A percentile compares a stretch with the other conserved stretches of the same genome.
Evolutionary conservation across 345 rosid species (phyloP).

Genomic region (Lagerstroemia speciosa): DNA sequence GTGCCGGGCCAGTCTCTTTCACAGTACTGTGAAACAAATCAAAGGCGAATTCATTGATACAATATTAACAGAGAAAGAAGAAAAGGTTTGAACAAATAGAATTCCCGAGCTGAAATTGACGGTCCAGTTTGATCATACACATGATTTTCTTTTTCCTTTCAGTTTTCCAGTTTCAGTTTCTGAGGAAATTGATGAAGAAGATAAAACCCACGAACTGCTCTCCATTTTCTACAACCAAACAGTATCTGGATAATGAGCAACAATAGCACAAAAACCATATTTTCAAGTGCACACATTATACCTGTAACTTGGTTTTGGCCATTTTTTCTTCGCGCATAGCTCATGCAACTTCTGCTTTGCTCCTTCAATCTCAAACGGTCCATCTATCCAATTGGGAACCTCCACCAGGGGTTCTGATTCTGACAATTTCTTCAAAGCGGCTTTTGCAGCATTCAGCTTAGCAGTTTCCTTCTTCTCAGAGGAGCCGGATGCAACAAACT

Average conservation of each 20-base stretch:
- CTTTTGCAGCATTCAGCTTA: constrained; percentile 57
- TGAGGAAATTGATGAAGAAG: no score
- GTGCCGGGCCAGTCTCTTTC: constrained; percentile 44
- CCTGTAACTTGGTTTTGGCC: constrained; percentile 65
- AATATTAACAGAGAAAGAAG: no score
- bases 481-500: constrained; percentile 38
- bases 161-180: no score
- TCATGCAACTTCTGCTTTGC: constrained; percentile 59
- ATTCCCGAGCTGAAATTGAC: no score
- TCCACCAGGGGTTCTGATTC: constrained; percentile 2
- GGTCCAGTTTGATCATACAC: no score
- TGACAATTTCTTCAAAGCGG: constrained; percentile 38
- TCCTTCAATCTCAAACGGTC: constrained; percentile 19
- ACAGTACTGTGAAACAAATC: constrained; percentile 32
- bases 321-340: constrained; percentile 48
- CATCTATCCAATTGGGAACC: constrained; percentile 6
- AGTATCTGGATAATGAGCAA: neutral
- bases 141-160: no score
- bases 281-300: constrained; percentile 13
- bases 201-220: no score
- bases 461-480: constrained; percentile 52
- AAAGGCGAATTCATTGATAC: neutral
- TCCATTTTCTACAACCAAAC: no score
- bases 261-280: neutral
- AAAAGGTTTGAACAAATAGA: no score